These are phyloP conservation scores for Xylariaceae sp. DNA, from an alignment of 2,329 filamentous ascomycete species.

Conservation along the genomic window DNA sequence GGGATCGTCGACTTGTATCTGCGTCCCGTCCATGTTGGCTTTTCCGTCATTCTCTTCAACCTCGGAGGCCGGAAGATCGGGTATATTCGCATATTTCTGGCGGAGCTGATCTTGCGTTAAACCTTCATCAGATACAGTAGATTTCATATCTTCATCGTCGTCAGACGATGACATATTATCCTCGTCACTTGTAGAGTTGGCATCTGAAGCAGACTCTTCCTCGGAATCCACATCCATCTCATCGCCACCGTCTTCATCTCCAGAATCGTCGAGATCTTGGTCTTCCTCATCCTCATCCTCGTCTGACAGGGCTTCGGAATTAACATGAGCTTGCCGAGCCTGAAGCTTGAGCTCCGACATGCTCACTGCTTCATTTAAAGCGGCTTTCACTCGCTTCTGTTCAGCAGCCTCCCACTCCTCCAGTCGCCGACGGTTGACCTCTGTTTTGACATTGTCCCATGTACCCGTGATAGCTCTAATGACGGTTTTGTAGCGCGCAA, in stretches of 20 bases:
- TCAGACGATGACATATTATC: constrained; percentile 70
- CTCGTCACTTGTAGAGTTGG: constrained; percentile 52
- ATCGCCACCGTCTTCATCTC: constrained; percentile 54
- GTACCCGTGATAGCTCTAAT: constrained; percentile 62
- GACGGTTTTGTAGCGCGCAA: constrained; percentile 74
- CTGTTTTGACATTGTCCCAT: constrained; percentile 69
- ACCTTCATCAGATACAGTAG: constrained; percentile 64
- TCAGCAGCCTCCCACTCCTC: constrained; percentile 71
- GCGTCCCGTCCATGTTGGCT: neutral
- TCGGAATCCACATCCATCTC: constrained; percentile 49
- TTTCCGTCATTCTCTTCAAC: constrained; percentile 30
- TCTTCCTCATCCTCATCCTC: constrained; percentile 48
- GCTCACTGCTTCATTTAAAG: constrained; percentile 75
- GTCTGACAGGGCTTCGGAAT: constrained; percentile 57
- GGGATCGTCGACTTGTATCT: constrained; percentile 37
- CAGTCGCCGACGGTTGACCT: constrained; percentile 66
- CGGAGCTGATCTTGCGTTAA: constrained; percentile 73
- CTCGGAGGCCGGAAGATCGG: constrained; percentile 48
- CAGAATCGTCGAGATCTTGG: constrained; percentile 50
- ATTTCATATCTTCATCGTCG: constrained; percentile 64
- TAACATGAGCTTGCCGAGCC: constrained; percentile 61
- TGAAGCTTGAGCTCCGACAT: constrained; percentile 73
- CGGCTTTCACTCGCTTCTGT: constrained; percentile 69
- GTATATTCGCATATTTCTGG: constrained; percentile 72
- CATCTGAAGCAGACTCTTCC: constrained; percentile 40